Base-by-base conservation (phyloP, 345 rosid genomes). In the Turritis glabra region DNA sequence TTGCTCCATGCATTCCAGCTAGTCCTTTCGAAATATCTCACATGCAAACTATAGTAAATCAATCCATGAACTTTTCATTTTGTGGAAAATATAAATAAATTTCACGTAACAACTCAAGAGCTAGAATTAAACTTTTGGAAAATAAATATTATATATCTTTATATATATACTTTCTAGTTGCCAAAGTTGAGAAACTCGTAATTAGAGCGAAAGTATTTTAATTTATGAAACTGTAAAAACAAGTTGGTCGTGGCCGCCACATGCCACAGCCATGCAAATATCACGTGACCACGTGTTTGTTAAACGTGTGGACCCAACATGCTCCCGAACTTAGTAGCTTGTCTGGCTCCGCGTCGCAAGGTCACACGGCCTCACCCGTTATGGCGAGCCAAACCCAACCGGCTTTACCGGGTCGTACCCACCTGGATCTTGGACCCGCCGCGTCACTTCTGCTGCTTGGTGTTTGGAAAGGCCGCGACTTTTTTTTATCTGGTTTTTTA, bases 341-440 rank as follows among this genome's bases (percentile, higher is more conserved):
- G 69, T 72, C 54, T 62, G 53, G 63, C 76, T 72, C 70, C 70
- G 44, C 76, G 70, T 72, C 76, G 61, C 76, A 52, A 29, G 70
- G 76, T 51, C 76, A 72, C 54, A 52, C 55, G 70, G 17, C 76
- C 63, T 72, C 32, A 72, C 76, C 69, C 69, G 63, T 72, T 11
- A 26, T 44, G 33, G 76, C 26, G 69, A 72, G 76, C 69, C 69
- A 72, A 29, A 72, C 48, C 76, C 76, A 46, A 4, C 53, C 61
- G 61, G 4, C 51, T 13, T 37, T 3, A 59, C 58, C 50, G 67
- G 75, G 48, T 71, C 59, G 5, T 51, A 37, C 69, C 69, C 69
- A 40, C 19, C 38, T 59, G 21, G 58, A 33, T 59, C 19, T 35
- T 5, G 21, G 60, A 60, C 60, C 60, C 75, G 70, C 76, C 69